phyloP scores from a whole-genome alignment of 768 basidiomycete genomes.

The Steccherinum ochraceum region DNA sequence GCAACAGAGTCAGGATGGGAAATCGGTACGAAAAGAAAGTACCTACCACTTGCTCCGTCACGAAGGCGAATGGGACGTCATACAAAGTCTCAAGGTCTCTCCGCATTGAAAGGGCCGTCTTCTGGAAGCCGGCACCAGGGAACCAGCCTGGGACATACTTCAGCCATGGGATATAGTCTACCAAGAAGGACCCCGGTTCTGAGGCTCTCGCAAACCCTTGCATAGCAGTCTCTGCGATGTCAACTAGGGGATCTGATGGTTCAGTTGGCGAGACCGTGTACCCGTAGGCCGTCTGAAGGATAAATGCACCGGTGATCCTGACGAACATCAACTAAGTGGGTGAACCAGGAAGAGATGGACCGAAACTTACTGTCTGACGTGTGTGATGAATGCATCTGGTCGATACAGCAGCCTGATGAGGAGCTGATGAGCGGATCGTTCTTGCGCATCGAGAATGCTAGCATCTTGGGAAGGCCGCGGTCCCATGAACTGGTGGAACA shows the following conservation, averaged over 20 bases:
- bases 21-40: no score
- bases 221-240: constrained; percentile 32
- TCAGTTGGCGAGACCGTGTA: constrained; percentile 9
- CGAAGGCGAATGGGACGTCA: constrained; percentile 43
- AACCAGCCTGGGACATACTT: constrained; percentile 32
- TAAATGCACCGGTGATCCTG: no score
- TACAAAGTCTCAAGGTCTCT: constrained; percentile 22
- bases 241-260: constrained; percentile 17
- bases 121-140: constrained; percentile 26
- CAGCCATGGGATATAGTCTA: constrained; percentile 16
- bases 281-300: no score
- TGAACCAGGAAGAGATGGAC: no score
- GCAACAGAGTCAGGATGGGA: constrained; percentile 8
- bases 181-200: constrained; percentile 27
- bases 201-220: constrained; percentile 26
- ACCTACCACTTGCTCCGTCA: constrained; percentile 41
- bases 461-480: no score
- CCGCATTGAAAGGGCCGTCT: constrained; percentile 19
- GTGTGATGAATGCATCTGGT: no score
- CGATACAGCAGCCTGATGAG: no score
- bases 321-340: no score
- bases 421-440: no score
- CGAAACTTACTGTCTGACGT: no score
- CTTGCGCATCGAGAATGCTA: no score
- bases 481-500: no score